Conservation (phyloP, 1,139 yeast species). For the Geotrichum candidum region DNA sequence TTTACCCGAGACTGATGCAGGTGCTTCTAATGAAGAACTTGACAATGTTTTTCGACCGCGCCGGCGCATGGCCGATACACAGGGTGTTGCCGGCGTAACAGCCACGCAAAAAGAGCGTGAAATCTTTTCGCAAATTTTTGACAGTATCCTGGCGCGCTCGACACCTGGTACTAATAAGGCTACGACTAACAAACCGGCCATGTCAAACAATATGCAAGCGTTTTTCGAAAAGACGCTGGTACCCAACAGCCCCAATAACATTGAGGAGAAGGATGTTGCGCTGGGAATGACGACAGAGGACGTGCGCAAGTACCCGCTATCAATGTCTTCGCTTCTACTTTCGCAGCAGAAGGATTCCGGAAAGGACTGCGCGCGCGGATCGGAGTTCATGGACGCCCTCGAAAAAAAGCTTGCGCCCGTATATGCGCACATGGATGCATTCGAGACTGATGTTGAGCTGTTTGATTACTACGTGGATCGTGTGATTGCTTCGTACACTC, state of each 20-base stretch:
- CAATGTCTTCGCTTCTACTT: conserved; percentile 21
- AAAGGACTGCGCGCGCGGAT: conserved; percentile 1
- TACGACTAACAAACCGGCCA: conserved; percentile 6
- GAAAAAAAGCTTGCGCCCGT: conserved; percentile 22
- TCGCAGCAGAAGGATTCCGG: conserved; percentile 5
- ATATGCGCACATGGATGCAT: conserved; percentile 24
- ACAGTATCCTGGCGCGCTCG: conserved; percentile 23
- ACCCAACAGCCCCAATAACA: conserved; percentile 2
- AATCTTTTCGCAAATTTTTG: conserved; percentile 26
- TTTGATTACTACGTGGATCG: conserved; percentile 23
- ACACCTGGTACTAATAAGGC: neutral
- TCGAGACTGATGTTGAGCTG: conserved; percentile 29
- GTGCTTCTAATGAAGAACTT: neutral
- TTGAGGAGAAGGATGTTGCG: conserved; percentile 17
- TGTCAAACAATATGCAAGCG: conserved; percentile 23
- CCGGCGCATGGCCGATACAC: conserved; percentile 4
- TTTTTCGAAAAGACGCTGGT: conserved; percentile 21
- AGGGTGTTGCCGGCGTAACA: conserved; percentile 14
- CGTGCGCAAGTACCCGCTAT: conserved; percentile 22
- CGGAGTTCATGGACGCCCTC: conserved; percentile 12
- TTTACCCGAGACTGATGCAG: neutral
- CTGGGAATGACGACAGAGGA: conserved; percentile 23
- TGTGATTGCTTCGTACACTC: neutral
- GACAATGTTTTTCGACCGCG: conserved; percentile 12
- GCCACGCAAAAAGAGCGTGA: conserved; percentile 26